Percentiles rank a stretch among this genome's conserved stretches.
phyloP scores from a whole-genome alignment of 345 rosid genomes.

The Citrus sp. region DNA sequence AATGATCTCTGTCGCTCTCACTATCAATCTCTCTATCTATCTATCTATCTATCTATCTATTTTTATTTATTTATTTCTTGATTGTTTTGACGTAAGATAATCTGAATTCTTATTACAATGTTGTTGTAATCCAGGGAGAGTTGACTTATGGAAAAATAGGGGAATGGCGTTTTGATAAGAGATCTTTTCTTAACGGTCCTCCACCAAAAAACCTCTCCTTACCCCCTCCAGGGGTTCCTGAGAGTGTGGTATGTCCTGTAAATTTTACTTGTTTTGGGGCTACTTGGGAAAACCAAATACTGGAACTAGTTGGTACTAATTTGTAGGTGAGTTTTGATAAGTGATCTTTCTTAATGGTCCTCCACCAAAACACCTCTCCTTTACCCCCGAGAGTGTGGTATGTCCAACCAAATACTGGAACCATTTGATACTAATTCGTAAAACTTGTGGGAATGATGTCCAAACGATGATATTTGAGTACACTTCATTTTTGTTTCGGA shows the following conservation, averaged over 20 bases:
- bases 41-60: not conserved
- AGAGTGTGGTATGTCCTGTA: constrained; percentile 58
- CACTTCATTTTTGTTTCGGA: not conserved
- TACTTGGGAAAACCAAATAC: constrained; percentile 2
- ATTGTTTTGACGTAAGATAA: not conserved
- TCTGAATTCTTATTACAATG: not conserved
- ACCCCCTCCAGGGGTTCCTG: constrained; percentile 84
- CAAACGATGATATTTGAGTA: not conserved
- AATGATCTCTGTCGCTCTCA: not conserved
- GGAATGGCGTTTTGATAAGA: constrained; percentile 82
- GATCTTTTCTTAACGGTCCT: constrained; percentile 61
- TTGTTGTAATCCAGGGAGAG: constrained; percentile 41
- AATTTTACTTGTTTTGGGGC: not conserved
- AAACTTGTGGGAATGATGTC: not conserved
- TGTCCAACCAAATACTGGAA: too few species aligned
- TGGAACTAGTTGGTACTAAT: not conserved
- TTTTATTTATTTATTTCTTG: not conserved
- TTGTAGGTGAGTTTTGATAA: too few species aligned
- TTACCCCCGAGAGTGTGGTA: too few species aligned
- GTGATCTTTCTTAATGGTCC: too few species aligned
- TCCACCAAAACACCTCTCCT: too few species aligned
- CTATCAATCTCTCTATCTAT: not conserved
- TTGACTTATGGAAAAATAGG: constrained; percentile 71
- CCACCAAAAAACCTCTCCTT: constrained; percentile 67
- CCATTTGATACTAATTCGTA: too few species aligned